Base-by-base conservation (phyloP, 2,329 filamentous ascomycete genomes). In the Parasarocladium wereldwijsianum region DNA sequence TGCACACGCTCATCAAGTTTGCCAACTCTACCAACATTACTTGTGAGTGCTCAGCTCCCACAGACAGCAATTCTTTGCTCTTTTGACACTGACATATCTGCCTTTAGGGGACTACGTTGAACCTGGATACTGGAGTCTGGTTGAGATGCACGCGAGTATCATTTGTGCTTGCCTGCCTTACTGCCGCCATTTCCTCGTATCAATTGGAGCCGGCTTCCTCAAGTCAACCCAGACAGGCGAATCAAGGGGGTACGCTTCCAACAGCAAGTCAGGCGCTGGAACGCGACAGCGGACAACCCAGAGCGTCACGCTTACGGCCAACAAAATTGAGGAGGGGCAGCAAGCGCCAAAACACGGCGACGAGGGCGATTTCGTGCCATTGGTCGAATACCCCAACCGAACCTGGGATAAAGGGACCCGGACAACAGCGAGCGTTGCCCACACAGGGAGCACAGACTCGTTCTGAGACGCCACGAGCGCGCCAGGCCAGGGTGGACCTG, bases 121-220 rank as follows among this genome's bases (percentile, higher is more conserved):
- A 6, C 32, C 41, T 7, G 39, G 40, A 0, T 43, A 42, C 21
- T 49, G 46, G 46, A 47, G 45, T 26, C 40, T 36, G 2, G 40
- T 50, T 6, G 46, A 50, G 35, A 40, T 49, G 6, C 43, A 42
- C 18, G 41, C 45, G 3, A 40, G 45, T 27, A 44, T 50, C 11
- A 39, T 49, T 8, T 49, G 46, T 33, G 41, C 43, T 9, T 47
- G 44, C 30, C 43, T 50, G 41, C 46, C 46, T 9, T 29, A 29
- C 17, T 29, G 8, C 18, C 26, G 26, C 17, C 26, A 29, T 19
- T 14, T 29, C 4, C 26, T 29, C 17, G 22, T 29, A 14, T 29
- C 20, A 11, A 20, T 35, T n/a, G 33, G 33, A 12, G 33, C 33
- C 6, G 25, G 16, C 28, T 23, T 34, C 24, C 29, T 34, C 11